Base-by-base conservation (phyloP, 2,329 filamentous ascomycete species). In the Aspergillus transmontanensis region DNA sequence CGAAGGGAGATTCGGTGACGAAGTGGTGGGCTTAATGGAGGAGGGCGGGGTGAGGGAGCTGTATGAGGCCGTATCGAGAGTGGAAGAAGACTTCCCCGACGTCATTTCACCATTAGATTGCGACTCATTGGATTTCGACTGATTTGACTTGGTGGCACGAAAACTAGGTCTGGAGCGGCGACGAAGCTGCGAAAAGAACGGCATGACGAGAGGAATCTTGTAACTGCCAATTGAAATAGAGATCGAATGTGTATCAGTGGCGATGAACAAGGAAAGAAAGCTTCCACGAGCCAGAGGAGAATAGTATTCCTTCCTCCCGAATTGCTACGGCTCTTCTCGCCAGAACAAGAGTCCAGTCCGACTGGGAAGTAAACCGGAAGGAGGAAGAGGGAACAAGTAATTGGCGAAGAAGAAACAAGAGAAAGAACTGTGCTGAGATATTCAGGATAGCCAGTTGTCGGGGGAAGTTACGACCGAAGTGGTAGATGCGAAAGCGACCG, bases 151-250 rank as follows among this genome's bases (percentile, higher is more conserved):
- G 46, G 86, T 85, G 55, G 87, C 89, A 63, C 86, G 87, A 79
- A 93, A 90, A 82, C 89, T 93, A 64, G 89, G 86, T 76, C 85
- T 89, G 61, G 91, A 95, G 71, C 90, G 89, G 70, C 92, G 87
- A 71, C 92, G 90, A 61, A 96, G 80, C 73, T 90, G 88, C 78
- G 88, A 92, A 72, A 95, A 84, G 74, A 96, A 92, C 50, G 89
- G 76, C 82, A 83, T 83, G 59, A 57, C 63, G 58, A 63, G 61
- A 14, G 46, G 12, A 32, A 28, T 43, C 48, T 46, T 62, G 56
- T 51, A 36, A 57, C 16, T 51, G 34, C 21, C 10, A 14, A 39
- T 54, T 23, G 58, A 23, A 34, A 57, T 23, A 26, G 54, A 32
- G 9, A 26, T 54, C 39, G 48, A 34, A 50, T 55, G 54, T 56